Evolutionary conservation across 2,329 filamentous ascomycete genomes (phyloP).

Genomic region (Fusarium sp.): DNA sequence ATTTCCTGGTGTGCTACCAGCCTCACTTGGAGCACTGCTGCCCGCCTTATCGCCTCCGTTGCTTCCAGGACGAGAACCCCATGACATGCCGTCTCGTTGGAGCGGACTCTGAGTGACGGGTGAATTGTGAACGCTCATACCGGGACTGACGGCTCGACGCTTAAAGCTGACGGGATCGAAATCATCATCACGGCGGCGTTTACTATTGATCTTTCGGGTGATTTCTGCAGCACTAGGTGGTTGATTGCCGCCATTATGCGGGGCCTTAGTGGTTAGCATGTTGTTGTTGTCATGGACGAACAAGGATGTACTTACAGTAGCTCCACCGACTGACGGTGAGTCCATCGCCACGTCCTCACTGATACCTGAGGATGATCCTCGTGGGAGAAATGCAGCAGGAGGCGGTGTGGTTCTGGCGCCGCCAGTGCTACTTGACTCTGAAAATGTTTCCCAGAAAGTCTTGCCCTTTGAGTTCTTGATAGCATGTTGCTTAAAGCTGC

Average conservation of each 20-base stretch:
- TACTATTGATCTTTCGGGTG: conserved; percentile 80
- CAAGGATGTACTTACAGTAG: conserved; percentile 46
- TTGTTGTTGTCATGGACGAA: not conserved
- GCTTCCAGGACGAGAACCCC: conserved; percentile 77
- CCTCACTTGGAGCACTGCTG: conserved; percentile 64
- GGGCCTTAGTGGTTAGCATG: conserved; percentile 39
- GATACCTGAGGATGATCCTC: conserved; percentile 68
- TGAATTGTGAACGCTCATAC: conserved; percentile 90
- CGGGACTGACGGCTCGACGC: conserved; percentile 88
- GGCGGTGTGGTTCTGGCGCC: conserved; percentile 70
- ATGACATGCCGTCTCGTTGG: conserved; percentile 75
- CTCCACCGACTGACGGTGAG: conserved; percentile 65
- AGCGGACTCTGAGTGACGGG: conserved; percentile 88
- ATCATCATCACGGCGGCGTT: conserved; percentile 90
- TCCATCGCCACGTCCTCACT: conserved; percentile 81
- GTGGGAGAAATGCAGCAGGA: conserved; percentile 70
- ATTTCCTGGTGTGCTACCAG: conserved; percentile 54
- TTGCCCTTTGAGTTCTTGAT: conserved; percentile 77
- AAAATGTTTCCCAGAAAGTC: conserved; percentile 80
- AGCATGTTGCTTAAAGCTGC: conserved; percentile 80
- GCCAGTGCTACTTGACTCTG: conserved; percentile 69
- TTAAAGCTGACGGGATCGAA: conserved; percentile 91
- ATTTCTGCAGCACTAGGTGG: conserved; percentile 78
- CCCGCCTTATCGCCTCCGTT: conserved; percentile 66
- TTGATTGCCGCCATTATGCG: conserved; percentile 52